Evolutionary conservation across 2,329 filamentous ascomycete species (phyloP), one percentile per base, ranked within the genome.

Genomic region (Aspergillus eucalypticola): DNA sequence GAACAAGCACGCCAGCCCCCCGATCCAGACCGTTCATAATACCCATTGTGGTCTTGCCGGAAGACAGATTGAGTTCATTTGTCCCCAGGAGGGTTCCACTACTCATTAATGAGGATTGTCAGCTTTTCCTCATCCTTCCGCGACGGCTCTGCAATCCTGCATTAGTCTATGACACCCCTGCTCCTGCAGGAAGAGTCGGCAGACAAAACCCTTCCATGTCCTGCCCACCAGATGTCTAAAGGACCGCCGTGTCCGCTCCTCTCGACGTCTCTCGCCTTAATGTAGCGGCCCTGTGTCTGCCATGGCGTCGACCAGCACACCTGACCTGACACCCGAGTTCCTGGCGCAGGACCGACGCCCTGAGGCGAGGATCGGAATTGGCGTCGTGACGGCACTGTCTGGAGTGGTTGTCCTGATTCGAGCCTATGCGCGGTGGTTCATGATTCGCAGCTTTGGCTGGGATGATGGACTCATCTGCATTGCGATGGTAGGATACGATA

Each of bases 351-450:
- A 60, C 19, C 53, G 58, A 21, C 48, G 52, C 6, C 52, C 23
- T 4, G 39, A 39, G 15, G 53, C 58, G 3, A 23, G 29, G 11
- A 54, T 58, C 68, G 76, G 78, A 4, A 76, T 67, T 32, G 32
- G 38, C 2, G 51, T 65, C n/a, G 48, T 56, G 8, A 62, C 62
- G n/a, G 54, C 60, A 10, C 23, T 65, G 13, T 62, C 62, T 8
- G 54, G 48, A 5, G 25, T 60, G 1, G 51, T 66, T 7, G 61
- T 66, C 3, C 17, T 65, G 3, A 23, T 59, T 19, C 59, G 61
- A 3, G 35, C 60, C 2, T 64, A 62, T 42, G 58, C 63, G 3
- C 59, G 63, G 8, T 38, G 58, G 21, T 32, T 41, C 23, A 8
- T 61, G 10, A 63, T 66, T 8, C 58, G 56, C 11, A 56, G 60